Evolutionary conservation across 2,329 filamentous ascomycete genomes (phyloP).

Genomic region (Plectosphaerella plurivora): DNA sequence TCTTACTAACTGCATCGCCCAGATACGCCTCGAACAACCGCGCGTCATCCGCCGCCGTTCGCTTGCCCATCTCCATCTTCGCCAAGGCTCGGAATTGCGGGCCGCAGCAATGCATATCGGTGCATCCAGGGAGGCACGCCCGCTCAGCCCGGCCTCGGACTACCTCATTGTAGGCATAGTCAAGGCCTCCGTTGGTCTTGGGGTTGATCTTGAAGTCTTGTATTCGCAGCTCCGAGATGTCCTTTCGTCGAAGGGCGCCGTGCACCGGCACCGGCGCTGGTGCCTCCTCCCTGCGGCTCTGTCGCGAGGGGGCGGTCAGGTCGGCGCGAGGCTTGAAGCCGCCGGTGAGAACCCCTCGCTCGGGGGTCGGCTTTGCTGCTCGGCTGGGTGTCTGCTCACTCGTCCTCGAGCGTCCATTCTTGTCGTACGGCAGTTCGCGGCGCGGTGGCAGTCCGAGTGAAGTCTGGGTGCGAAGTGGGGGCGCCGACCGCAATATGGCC

Average conservation of each 20-base stretch:
- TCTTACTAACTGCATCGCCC: constrained; percentile 53
- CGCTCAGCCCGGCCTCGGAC: constrained; percentile 67
- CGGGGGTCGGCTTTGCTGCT: neutral
- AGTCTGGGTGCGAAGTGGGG: constrained; percentile 14
- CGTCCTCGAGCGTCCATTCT: constrained; percentile 11
- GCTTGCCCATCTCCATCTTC: constrained; percentile 11
- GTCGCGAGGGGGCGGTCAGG: neutral
- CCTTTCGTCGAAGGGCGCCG: constrained; percentile 50
- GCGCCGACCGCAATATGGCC: constrained; percentile 18
- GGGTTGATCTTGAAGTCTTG: constrained; percentile 84
- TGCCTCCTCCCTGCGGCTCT: constrained; percentile 3
- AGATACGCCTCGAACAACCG: constrained; percentile 52
- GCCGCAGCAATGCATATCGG: constrained; percentile 72
- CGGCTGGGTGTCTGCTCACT: constrained; percentile 3
- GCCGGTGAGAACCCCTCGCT: too few relatives aligned
- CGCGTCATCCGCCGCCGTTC: constrained; percentile 36
- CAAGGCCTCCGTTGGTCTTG: constrained; percentile 61
- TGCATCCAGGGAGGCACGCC: constrained; percentile 69
- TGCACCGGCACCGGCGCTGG: constrained; percentile 3
- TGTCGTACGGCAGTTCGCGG: constrained; percentile 37
- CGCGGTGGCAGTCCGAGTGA: constrained; percentile 25
- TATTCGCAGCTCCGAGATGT: constrained; percentile 52
- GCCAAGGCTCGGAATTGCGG: constrained; percentile 66
- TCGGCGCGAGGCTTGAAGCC: too few relatives aligned
- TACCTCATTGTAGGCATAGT: constrained; percentile 71